Conservation (phyloP, 2,329 filamentous ascomycete species). For the Epichloe scottii region DNA sequence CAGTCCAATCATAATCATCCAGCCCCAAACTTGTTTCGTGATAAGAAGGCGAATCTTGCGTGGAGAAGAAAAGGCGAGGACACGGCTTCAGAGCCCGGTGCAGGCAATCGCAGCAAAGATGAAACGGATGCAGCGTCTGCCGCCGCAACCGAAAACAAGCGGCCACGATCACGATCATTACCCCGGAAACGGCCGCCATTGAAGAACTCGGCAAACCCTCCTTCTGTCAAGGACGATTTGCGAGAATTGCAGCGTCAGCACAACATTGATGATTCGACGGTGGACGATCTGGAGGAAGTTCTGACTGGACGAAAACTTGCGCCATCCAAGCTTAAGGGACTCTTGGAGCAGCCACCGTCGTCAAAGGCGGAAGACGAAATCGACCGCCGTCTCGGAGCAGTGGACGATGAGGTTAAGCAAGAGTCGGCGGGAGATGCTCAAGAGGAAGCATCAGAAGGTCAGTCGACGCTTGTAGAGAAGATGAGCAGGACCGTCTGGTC, state of each 20-base stretch:
- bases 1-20: neutral
- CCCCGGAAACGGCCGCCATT: conserved; percentile 33
- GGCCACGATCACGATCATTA: conserved; percentile 24
- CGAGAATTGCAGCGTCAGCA: conserved; percentile 38
- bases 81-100: conserved; percentile 20
- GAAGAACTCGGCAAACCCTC: conserved; percentile 40
- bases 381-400: conserved; percentile 4
- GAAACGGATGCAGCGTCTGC: conserved; percentile 12
- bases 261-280: conserved; percentile 45
- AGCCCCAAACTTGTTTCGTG: conserved; percentile 11
- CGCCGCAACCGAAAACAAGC: conserved; percentile 12
- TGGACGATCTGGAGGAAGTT: conserved; percentile 45
- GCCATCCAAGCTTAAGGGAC: conserved; percentile 13
- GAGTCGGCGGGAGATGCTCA: conserved; percentile 6
- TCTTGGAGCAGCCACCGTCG: conserved; percentile 15
- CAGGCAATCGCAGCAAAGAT: conserved; percentile 13
- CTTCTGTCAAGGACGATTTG: conserved; percentile 43
- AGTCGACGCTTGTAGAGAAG: conserved; percentile 32
- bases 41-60: conserved; percentile 14
- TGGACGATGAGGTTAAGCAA: conserved; percentile 1
- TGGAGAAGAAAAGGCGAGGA: conserved; percentile 16
- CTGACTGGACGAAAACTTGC: conserved; percentile 25
- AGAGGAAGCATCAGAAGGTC: conserved; percentile 20
- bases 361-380: conserved; percentile 13
- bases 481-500: conserved; percentile 41